Evolutionary conservation across 345 rosid genomes (phyloP), one percentile per base, ranked within the genome.

Genomic region (Syzygium aqueum): DNA sequence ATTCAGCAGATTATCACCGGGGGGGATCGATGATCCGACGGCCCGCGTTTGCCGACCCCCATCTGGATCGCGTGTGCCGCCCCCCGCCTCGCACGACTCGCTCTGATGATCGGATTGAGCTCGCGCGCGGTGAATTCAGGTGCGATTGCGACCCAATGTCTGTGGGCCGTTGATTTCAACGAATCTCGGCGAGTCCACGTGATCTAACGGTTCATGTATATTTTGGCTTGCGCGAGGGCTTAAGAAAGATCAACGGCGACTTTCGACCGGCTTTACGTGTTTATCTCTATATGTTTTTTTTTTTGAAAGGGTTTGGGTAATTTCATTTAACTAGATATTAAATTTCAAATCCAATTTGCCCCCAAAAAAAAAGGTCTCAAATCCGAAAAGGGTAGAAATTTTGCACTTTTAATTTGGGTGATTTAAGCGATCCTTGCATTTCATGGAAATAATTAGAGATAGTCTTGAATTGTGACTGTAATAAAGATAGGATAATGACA

Each of bases 401-500:
- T 63, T 28, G 77, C 37, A 28, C 37, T 63, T 63, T 28, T 3
- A 28, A 63, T n/a, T 28, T 63, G 28, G 30, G 33, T 3, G 3
- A 61, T 0, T 3, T 12, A 10, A 30, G 15, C 11, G 4, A 28
- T 63, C 37, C 77, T 12, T 28, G 7, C 21, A 63, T 28, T 63
- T 63, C 28, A 63, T 28, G 77, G 19, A 63, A 63, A 0, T 63
- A 63, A 28, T 0, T 28, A 6, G 4, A 0, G 5, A 28, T 0
- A 14, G 0, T 63, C 37, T 2, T 0, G 2, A 63, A 28, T 1
- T 14, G 10, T 63, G 37, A 3, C 0, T 1, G 2, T 28, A 28
- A 8, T 14, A 63, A 63, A 63, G 2, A 63, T 3, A 63, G 77
- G 11, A 21, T 28, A 28, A 1, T 4, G 0, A 63, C 21, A 15